Evolutionary conservation across 257 asterid genomes (phyloP), one percentile per base, ranked within the genome.

Genomic region (Eucommia ulmoides): DNA sequence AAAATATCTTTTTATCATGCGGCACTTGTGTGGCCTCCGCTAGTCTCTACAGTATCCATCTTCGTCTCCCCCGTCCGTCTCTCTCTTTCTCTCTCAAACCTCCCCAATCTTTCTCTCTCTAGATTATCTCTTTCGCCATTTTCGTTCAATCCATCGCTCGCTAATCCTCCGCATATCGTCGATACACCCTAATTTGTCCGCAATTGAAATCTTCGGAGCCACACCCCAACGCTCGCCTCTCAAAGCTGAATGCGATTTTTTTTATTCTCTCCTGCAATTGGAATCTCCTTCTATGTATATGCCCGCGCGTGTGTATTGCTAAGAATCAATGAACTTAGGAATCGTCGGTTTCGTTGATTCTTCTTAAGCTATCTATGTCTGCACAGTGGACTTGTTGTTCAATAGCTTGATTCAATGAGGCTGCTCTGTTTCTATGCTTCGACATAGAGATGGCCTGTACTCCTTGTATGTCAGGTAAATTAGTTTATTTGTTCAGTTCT

Each of bases 401-500:
- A 55, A 63, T 72, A n/a, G 76, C 58, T 42, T 65, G 52, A 65
- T 51, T 65, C 38, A 29, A 29, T 5, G 38, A 29, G 38, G 38
- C 38, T 29, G 38, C 38, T 29, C 38, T 29, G 38, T 5, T 29
- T 12, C 77, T 88, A 82, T 83, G 94, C 80, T 70, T 80, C 78
- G 53, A 55, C 51, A 63, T 82, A 71, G 72, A 54, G 54, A 86
- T 86, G 96, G 61, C 74, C 52, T 60, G 78, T 69, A 77, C 81
- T 66, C 54, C 94, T 58, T 80, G 86, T 68, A 62, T 82, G 88
- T 77, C 93, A 69, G 87, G 93, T 84, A 25, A 44, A 65, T 55
- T 47, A 16, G 26, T 14, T 10, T 21, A 33, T 10, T 24, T 41
- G 18, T 15, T 52, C 35, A 18, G 26, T 41, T 38, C 19, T 54